These are phyloP conservation scores for Aristolochia fimbriata DNA, from an alignment of 164 flowering plant genomes.

Conservation along the genomic window DNA sequence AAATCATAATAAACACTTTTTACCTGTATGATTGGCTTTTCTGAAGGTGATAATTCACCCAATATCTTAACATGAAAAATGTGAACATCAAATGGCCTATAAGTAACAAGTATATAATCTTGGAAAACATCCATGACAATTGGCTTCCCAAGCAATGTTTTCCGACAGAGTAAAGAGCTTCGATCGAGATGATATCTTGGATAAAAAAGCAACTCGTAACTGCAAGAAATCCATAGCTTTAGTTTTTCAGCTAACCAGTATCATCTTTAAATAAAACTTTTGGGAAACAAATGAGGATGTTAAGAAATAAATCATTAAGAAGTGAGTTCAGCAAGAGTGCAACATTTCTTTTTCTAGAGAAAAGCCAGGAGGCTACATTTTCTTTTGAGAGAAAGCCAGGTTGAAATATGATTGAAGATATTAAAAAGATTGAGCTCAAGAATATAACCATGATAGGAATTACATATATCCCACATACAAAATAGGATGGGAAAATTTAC, in stretches of 20 bases:
- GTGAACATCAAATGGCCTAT: slow-evolving; percentile 92
- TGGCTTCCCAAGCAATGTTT: slow-evolving; percentile 73
- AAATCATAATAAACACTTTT: slow-evolving; percentile 10
- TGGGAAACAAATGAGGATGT: too few relatives aligned
- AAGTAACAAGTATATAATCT: slow-evolving; percentile 85
- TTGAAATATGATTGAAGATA: too few relatives aligned
- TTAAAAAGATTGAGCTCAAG: too few relatives aligned
- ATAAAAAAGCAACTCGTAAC: slow-evolving; percentile 93
- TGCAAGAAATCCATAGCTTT: slow-evolving; percentile 15
- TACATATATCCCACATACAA: neutral
- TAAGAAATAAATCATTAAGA: neutral
- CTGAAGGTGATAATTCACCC: slow-evolving; percentile 77
- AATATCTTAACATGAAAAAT: slow-evolving; percentile 65
- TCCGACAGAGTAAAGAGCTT: slow-evolving; percentile 84
- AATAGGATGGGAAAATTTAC: slow-evolving; percentile 22
- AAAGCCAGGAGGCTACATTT: too few relatives aligned
- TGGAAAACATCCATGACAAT: slow-evolving; percentile 95
- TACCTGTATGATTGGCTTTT: slow-evolving; percentile 80
- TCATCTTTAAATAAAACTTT: too few relatives aligned
- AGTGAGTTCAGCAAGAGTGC: neutral
- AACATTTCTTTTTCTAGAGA: neutral
- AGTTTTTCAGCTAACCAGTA: neutral
- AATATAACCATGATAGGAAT: too few relatives aligned
- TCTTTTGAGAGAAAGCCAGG: too few relatives aligned
- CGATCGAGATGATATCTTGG: slow-evolving; percentile 98